phyloP scores from a whole-genome alignment of 1,284 basidiomycete species.

The Takashimella koratensis region DNA sequence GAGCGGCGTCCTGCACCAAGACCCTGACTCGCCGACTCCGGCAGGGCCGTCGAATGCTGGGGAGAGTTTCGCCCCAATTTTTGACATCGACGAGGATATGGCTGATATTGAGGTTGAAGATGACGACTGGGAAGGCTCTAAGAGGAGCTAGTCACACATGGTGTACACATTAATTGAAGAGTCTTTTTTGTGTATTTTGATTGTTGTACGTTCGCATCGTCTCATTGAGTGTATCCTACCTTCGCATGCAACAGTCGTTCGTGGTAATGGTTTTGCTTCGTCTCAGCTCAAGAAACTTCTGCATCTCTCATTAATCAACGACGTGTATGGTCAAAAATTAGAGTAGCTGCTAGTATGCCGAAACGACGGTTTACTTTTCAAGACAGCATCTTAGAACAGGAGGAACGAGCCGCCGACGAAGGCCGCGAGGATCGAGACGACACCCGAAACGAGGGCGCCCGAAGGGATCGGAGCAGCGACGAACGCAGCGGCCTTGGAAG shows the following conservation, averaged over 20 bases:
- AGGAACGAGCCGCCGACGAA: background rate
- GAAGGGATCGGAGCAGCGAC: background rate
- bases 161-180: too few species aligned
- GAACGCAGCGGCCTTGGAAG: background rate
- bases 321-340: too few species aligned
- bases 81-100: conserved; percentile 5
- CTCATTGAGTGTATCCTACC: too few species aligned
- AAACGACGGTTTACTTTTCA: too few species aligned
- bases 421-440: background rate
- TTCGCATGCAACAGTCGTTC: too few species aligned
- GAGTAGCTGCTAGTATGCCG: too few species aligned
- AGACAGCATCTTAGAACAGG: background rate
- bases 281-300: too few species aligned
- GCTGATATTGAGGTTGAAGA: background rate
- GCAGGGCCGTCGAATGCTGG: conserved; percentile 1
- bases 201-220: too few species aligned
- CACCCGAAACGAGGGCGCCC: background rate
- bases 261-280: too few species aligned
- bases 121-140: background rate
- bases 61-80: conserved; percentile 5
- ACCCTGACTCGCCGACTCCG: background rate
- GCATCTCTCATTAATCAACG: too few species aligned
- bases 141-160: too few species aligned
- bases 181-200: too few species aligned
- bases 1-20: background rate